Evolutionary conservation across 2,329 filamentous ascomycete genomes (phyloP), one percentile per base, ranked within the genome.

Genomic region (Pseudophaeomoniella oleicola): DNA sequence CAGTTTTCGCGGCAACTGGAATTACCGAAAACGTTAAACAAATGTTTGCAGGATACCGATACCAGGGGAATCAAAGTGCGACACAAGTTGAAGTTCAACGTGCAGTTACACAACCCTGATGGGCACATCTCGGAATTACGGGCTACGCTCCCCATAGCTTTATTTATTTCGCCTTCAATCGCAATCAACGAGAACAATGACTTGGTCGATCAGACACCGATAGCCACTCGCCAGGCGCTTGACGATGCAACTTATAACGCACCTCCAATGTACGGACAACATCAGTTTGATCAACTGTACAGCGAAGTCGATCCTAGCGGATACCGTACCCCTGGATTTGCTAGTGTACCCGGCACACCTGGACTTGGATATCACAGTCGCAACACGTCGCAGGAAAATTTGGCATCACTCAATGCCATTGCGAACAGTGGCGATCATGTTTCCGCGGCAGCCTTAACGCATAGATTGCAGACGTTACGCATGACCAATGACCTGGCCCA

Each of bases 111-210:
- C 57, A 96, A 98, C 49, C 88, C 90, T 0, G 90, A 98, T 54
- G 88, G 87, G 0, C 90, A 96, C 53, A 71, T 87, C 38, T 94
- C 87, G 38, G 88, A 96, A 35, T 16, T 44, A 10, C 19, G 39
- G 31, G 88, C 88, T 33, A 90, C 86, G 30, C 73, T 96, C 19
- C 87, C 90, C 2, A 73, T 96, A 12, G 85, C 85, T 37, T 78
- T 98, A 29, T 94, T 94, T 60, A 94, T 96, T 46, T 98, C 90
- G 4, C 88, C 90, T 1, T 90, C 90, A 51, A 76, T 94, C 49
- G 81, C 85, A 0, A 73, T 94, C 27, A 84, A 90, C 49, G 85
- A 93, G 36, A 74, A 88, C 41, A 90, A 93, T 48, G 79, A 82
- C 48, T 69, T 96, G 2, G 65, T 83, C 37, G 67, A 71, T 37